phyloP scores from a whole-genome alignment of 108 stramenopile genomes.

The Pseudonitzschia delicatissima region DNA sequence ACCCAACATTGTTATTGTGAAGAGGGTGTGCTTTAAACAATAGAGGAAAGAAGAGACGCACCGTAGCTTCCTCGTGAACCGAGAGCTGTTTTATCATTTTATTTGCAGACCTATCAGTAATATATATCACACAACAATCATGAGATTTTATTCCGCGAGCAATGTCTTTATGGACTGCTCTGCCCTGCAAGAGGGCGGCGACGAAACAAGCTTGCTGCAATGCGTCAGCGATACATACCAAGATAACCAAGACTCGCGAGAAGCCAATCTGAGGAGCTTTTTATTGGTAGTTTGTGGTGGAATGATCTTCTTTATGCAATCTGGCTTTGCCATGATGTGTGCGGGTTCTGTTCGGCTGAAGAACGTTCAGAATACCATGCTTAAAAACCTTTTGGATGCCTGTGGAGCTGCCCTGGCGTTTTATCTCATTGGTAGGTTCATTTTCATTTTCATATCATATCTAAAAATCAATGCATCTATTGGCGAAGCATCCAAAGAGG shows the following conservation, averaged over 20 bases:
- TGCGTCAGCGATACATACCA: slow-evolving; percentile 36
- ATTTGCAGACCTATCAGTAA: background rate
- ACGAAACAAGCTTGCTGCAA: slow-evolving; percentile 16
- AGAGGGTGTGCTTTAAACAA: too few relatives aligned
- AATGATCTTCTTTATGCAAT: slow-evolving; percentile 88
- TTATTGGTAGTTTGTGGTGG: slow-evolving; percentile 65
- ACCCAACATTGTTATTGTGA: too few relatives aligned
- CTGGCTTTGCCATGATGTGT: slow-evolving; percentile 78
- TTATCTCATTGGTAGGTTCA: slow-evolving; percentile 52
- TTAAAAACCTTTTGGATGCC: slow-evolving; percentile 87
- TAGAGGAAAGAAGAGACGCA: too few relatives aligned
- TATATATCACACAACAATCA: slow-evolving; percentile 2
- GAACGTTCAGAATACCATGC: slow-evolving; percentile 84
- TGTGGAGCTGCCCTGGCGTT: slow-evolving; percentile 79
- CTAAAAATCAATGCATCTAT: background rate
- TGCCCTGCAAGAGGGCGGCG: slow-evolving; percentile 10
- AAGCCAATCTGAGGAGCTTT: slow-evolving; percentile 19
- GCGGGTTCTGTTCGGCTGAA: slow-evolving; percentile 79
- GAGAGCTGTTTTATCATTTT: too few relatives aligned
- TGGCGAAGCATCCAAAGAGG: background rate
- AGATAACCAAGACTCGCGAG: background rate
- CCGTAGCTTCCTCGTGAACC: too few relatives aligned
- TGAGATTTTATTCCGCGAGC: background rate
- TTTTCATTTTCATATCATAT: background rate
- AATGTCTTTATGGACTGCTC: slow-evolving; percentile 17